phyloP scores from a whole-genome alignment of 1,139 yeast genomes.

The Wickerhamomyces sp. region DNA sequence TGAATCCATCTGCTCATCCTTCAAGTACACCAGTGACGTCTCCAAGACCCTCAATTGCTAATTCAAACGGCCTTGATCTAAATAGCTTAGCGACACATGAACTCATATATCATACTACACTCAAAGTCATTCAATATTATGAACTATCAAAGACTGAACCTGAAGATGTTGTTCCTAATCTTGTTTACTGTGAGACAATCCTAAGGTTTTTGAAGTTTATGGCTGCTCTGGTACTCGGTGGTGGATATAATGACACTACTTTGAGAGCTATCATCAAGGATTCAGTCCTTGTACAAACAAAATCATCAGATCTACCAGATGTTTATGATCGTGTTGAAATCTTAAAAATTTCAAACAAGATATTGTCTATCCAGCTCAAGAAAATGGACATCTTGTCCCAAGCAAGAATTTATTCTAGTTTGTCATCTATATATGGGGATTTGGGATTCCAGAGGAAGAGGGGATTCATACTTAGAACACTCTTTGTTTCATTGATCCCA shows the following conservation, averaged over 20 bases:
- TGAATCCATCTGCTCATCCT: constrained; percentile 10
- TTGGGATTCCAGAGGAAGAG: constrained; percentile 63
- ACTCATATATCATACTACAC: constrained; percentile 44
- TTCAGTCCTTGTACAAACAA: constrained; percentile 19
- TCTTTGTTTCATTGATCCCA: constrained; percentile 49
- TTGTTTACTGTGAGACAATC: constrained; percentile 71
- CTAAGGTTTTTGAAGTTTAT: constrained; percentile 60
- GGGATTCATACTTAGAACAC: constrained; percentile 61
- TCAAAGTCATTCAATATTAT: constrained; percentile 51
- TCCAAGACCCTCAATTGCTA: constrained; percentile 38
- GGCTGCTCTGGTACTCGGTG: constrained; percentile 48
- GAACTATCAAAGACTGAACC: constrained; percentile 53
- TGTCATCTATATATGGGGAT: constrained; percentile 61
- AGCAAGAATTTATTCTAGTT: constrained; percentile 55
- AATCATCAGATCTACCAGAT: constrained; percentile 12
- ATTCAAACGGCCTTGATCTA: constrained; percentile 17
- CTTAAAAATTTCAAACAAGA: constrained; percentile 44
- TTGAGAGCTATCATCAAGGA: constrained; percentile 36
- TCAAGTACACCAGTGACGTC: constrained; percentile 27
- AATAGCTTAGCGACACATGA: constrained; percentile 35
- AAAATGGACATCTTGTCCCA: constrained; percentile 49
- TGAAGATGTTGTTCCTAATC: constrained; percentile 79
- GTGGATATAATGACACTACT: constrained; percentile 40
- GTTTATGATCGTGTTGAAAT: constrained; percentile 36
- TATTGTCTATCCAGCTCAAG: constrained; percentile 34